Base-by-base conservation (phyloP, 2,329 filamentous ascomycete genomes). In the Tetracladium maxilliforme region DNA sequence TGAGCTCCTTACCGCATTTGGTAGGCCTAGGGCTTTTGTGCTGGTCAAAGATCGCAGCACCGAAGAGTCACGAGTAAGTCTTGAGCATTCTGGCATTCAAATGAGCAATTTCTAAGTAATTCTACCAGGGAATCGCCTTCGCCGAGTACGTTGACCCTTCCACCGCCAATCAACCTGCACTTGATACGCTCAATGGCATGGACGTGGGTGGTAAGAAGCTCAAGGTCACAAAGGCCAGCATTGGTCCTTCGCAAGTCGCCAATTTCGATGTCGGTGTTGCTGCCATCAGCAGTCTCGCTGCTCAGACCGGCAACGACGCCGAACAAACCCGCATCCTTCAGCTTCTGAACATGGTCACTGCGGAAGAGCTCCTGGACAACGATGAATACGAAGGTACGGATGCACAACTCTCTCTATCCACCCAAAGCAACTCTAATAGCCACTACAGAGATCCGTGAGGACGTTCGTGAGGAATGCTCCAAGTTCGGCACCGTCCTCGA, bases 311-410 rank as follows among this genome's bases (percentile, higher is more conserved):
- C 19, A 66, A 66, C 28, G 79, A 86, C 31, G 61, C 79, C 17
- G 84, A 92, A 38, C 72, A 76, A 31, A 80, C 80, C 36, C 70
- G 81, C 28, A 87, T 98, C 10, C 50, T 98, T 32, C 87, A 93
- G 53, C 60, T 98, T 33, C 69, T 98, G 44, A 98, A 98, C 58
- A 98, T 98, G 90, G 87, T 98, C 18, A 98, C 90, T 0, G 66
- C 84, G 0, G 90, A 98, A 41, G 90, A 98, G 52, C 60, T 98
- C 14, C 72, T 94, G 53, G 86, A 95, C 45, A 75, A 74, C 25
- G 86, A 95, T 18, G 90, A 98, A 43, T 95, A 94, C 43, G 81
- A 94, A 54, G 87, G 87, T 86, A 64, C 44, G 59, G 3, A 4
- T 29, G 14, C 10, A 24, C 16, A 19, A 22, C 10, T 17, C 24